phyloP scores from a whole-genome alignment of 768 basidiomycete species.

The Trametes sanguinea region DNA sequence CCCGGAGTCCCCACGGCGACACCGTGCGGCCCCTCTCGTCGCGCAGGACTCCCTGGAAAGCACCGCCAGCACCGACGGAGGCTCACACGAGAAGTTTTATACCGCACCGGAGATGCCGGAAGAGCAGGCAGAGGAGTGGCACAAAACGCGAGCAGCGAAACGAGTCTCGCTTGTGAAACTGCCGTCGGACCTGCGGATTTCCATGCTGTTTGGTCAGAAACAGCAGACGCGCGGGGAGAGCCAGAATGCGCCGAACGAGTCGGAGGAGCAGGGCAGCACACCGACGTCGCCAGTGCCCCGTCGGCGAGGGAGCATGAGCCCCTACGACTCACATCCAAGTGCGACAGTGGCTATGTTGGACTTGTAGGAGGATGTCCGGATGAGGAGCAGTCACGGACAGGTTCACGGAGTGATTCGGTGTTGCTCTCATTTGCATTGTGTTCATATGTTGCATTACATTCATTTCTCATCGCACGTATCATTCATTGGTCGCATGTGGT shows the following conservation, averaged over 20 bases:
- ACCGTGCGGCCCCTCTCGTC: slow-evolving; percentile 18
- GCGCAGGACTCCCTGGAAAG: slow-evolving; percentile 27
- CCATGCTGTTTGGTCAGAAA: slow-evolving; percentile 31
- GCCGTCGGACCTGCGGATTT: slow-evolving; percentile 54
- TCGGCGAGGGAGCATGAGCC: slow-evolving; percentile 14
- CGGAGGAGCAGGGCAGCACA: slow-evolving; percentile 7
- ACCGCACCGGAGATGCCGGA: slow-evolving; percentile 48
- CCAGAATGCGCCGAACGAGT: slow-evolving; percentile 11
- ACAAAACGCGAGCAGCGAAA: slow-evolving; percentile 81
- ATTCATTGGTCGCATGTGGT: not conserved
- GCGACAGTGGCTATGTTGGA: slow-evolving; percentile 27
- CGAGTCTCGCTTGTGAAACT: slow-evolving; percentile 81
- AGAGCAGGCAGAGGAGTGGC: slow-evolving; percentile 88
- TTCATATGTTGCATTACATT: not conserved
- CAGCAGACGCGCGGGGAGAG: slow-evolving; percentile 27
- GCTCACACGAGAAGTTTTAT: slow-evolving; percentile 47
- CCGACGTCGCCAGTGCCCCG: slow-evolving; percentile 12
- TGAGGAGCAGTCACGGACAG: not conserved
- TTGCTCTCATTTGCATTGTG: not conserved
- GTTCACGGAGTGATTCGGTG: not conserved
- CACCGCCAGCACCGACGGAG: slow-evolving; percentile 21
- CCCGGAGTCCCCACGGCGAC: slow-evolving; percentile 16
- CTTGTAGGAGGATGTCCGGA: slow-evolving; percentile 8
- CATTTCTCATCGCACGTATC: not conserved
- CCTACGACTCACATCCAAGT: slow-evolving; percentile 22